Evolutionary conservation across 2,329 filamentous ascomycete genomes (phyloP).

Genomic region (Madurella mycetomatis): DNA sequence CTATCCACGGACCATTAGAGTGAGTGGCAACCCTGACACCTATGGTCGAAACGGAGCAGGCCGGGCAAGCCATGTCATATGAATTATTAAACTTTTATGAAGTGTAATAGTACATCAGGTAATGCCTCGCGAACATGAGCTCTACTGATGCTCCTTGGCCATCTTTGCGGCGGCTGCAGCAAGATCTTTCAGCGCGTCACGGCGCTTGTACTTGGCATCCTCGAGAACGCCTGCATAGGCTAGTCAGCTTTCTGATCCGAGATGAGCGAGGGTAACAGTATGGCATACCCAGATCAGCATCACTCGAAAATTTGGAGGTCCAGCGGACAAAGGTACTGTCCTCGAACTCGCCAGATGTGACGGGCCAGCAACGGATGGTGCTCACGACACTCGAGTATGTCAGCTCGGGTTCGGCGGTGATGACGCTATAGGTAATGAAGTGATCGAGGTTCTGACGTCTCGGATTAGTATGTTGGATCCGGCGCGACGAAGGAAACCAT

Average conservation of each 20-base stretch:
- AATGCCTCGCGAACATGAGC: no score
- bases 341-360: conserved; percentile 63
- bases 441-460: conserved; percentile 59
- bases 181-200: conserved; percentile 64
- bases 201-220: conserved; percentile 73
- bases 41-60: no score
- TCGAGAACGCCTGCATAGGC: conserved; percentile 59
- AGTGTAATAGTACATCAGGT: no score
- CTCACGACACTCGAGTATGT: conserved; percentile 63
- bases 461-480: neutral
- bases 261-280: neutral
- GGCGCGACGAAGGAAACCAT: neutral
- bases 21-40: no score
- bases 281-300: conserved; percentile 62
- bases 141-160: conserved; percentile 14
- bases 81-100: no score
- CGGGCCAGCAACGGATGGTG: conserved; percentile 60
- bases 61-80: no score
- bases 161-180: conserved; percentile 45
- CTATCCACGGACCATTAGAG: no score
- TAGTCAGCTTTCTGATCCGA: conserved; percentile 1
- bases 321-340: conserved; percentile 65
- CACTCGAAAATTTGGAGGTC: conserved; percentile 65
- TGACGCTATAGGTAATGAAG: conserved; percentile 71
- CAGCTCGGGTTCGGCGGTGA: conserved; percentile 60